Percentiles rank a stretch among this genome's conserved stretches.
phyloP scores from a whole-genome alignment of 2,329 filamentous ascomycete genomes.

The Sporothrix protearum region DNA sequence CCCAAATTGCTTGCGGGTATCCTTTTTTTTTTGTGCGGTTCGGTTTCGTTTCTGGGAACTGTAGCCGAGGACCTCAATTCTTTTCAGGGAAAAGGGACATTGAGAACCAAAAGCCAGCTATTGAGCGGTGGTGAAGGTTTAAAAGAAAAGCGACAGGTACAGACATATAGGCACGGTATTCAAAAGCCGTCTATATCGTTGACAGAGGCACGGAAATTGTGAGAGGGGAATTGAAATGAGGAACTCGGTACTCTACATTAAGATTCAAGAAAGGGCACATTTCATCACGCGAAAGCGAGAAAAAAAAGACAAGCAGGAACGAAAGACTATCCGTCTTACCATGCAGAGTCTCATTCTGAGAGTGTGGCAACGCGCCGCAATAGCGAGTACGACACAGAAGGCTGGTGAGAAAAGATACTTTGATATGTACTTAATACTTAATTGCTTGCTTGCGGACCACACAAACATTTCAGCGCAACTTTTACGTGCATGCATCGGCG shows the following conservation, averaged over 20 bases:
- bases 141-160: not conserved
- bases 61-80: not conserved
- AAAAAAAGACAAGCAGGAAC: slow-evolving; percentile 3
- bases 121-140: not conserved
- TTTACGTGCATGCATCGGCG: not conserved
- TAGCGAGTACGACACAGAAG: not conserved
- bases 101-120: not conserved
- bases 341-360: not conserved
- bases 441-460: not conserved
- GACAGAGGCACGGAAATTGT: not conserved
- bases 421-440: too few species aligned
- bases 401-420: not conserved
- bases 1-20: not conserved
- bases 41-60: not conserved
- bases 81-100: not conserved
- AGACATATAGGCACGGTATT: not conserved
- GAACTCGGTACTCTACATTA: too few species aligned
- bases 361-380: slow-evolving; percentile 5
- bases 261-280: not conserved
- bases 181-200: not conserved
- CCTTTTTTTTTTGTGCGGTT: not conserved
- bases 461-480: slow-evolving; percentile 5
- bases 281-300: not conserved
- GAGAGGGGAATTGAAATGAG: not conserved
- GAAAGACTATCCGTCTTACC: slow-evolving; percentile 23